These are phyloP conservation scores for Penicillium brasilianum DNA, from an alignment of 2,329 filamentous ascomycete species.

Conservation along the genomic window DNA sequence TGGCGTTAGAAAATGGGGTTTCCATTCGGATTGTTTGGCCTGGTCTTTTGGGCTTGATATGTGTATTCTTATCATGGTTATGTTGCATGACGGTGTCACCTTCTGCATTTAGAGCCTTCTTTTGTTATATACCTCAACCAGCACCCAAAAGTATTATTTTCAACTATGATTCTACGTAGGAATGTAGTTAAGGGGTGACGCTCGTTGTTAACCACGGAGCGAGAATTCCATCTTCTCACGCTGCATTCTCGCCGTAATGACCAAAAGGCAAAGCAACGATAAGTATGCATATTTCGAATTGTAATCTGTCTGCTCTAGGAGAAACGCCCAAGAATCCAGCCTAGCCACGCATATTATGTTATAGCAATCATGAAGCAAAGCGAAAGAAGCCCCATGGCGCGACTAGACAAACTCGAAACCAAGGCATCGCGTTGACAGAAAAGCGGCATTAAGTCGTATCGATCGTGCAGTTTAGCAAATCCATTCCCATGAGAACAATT, in stretches of 20 bases:
- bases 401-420: background rate
- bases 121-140: constrained; percentile 27
- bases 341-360: background rate
- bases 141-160: constrained; percentile 20
- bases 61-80: constrained; percentile 22
- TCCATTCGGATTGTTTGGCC: constrained; percentile 1
- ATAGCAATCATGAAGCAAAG: background rate
- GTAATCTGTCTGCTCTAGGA: background rate
- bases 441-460: constrained; percentile 24
- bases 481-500: constrained; percentile 4
- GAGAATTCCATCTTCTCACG: background rate
- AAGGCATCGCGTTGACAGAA: background rate
- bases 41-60: constrained; percentile 5
- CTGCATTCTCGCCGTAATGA: background rate
- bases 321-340: background rate
- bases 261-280: background rate
- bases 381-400: background rate
- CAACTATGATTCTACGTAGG: no score
- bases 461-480: constrained; percentile 23
- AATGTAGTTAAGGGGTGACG: no score
- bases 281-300: background rate
- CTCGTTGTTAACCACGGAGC: no score
- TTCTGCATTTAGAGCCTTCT: constrained; percentile 26
- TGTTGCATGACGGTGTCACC: constrained; percentile 24
- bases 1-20: background rate